phyloP scores from a whole-genome alignment of 2,329 filamentous ascomycete species.

The Lachnellula willkommii region DNA sequence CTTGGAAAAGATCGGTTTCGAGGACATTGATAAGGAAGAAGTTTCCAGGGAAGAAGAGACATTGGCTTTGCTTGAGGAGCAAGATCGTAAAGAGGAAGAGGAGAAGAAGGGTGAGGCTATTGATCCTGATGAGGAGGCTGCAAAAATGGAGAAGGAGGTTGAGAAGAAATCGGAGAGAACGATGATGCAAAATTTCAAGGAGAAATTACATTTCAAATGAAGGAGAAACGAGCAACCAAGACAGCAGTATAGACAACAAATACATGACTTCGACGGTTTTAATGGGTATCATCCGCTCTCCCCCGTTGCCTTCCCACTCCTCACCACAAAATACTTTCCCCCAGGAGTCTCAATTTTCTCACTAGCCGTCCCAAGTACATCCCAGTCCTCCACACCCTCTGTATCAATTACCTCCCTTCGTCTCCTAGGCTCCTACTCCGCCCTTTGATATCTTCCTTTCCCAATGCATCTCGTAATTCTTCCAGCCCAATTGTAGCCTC shows the following conservation, averaged over 20 bases:
- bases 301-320: slow-evolving; percentile 25
- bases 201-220: slow-evolving; percentile 20
- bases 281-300: not conserved
- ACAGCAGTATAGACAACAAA: not conserved
- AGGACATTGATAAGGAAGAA: slow-evolving; percentile 41
- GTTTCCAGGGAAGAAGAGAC: slow-evolving; percentile 43
- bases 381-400: slow-evolving; percentile 26
- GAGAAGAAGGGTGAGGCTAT: slow-evolving; percentile 25
- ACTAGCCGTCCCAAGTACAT: slow-evolving; percentile 28
- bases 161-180: slow-evolving; percentile 23
- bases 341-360: slow-evolving; percentile 26
- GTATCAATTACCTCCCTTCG: slow-evolving; percentile 15
- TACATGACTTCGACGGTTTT: not conserved
- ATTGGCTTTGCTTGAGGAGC: slow-evolving; percentile 37
- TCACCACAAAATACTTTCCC: slow-evolving; percentile 34
- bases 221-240: not conserved
- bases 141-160: slow-evolving; percentile 31
- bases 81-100: slow-evolving; percentile 35
- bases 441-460: slow-evolving; percentile 56
- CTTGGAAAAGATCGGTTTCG: slow-evolving; percentile 62
- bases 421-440: slow-evolving; percentile 27
- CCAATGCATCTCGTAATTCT: slow-evolving; percentile 44
- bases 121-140: slow-evolving; percentile 28
- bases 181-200: slow-evolving; percentile 23
- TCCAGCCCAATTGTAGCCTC: slow-evolving; percentile 56